Evolutionary conservation across 1,284 basidiomycete species (phyloP), one percentile per base, ranked within the genome.

Genomic region (Austroboletus sp.): DNA sequence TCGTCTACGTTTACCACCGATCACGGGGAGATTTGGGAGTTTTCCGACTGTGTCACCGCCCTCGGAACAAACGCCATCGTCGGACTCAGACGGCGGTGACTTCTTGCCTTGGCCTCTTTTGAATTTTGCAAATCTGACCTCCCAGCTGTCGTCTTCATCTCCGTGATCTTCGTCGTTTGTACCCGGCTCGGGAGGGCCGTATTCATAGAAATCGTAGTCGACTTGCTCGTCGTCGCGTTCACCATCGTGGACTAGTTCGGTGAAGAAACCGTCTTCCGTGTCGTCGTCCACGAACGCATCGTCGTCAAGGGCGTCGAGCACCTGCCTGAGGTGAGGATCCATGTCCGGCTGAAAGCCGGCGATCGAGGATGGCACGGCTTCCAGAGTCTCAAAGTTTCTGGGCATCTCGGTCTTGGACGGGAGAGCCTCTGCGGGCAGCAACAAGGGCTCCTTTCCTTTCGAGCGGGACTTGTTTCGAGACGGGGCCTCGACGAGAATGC

Each of bases 291-390:
- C 85, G 57, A 93, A 98, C 4, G 87, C 94, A 50, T 98, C 92
- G 62, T 98, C 94, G 46, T 98, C 95, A 15, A 99, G 72, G 3
- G 96, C 96, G 58, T 98, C 94, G 26, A 99, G 72, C 0, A 82
- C 82, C 65, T 99, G 95, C 13, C 96, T 78, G 29, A 98, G 73
- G 68, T 95, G 91, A 4, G 92, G 92, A 65, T 99, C 89, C 88
- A 99, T 91, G 59, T 97, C 91, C 1, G 93, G 96, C 61, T 91
- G 88, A 51, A 98, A 83, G 1, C 96, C 95, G 27, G 85, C 74
- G 45, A 93, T 81, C 45, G 86, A 85, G n/a, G 77, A 75, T 3
- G 91, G 90, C 31, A 96, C 70, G 31, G 81, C 77, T 59, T 85
- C 78, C 51, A 85, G 79, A 2, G 82, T 75, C 63, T 85, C 82